These are phyloP conservation scores for Populus hybrid DNA, from an alignment of 441 rosid species.

Conservation along the genomic window DNA sequence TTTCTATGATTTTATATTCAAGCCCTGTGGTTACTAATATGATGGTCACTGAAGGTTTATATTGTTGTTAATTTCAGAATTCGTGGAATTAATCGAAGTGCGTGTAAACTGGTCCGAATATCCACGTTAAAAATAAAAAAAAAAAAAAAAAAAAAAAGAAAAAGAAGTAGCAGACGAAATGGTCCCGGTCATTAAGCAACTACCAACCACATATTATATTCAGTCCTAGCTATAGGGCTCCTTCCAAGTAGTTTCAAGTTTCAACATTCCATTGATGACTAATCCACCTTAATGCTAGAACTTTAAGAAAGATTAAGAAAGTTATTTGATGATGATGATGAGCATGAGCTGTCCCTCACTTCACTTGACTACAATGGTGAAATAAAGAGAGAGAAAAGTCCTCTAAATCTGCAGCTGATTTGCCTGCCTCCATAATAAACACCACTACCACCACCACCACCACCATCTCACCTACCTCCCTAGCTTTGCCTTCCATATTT, in stretches of 20 bases:
- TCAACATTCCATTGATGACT: neutral
- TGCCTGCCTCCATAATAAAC: neutral
- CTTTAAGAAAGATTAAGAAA: neutral
- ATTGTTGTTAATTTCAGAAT: too few relatives aligned
- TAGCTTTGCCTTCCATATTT: neutral
- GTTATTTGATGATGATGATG: neutral
- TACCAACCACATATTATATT: neutral
- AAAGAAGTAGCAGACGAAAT: neutral
- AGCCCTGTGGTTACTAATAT: too few relatives aligned
- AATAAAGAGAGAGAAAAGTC: neutral
- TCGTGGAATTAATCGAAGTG: too few relatives aligned
- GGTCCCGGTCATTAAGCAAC: neutral
- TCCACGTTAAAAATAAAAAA: too few relatives aligned
- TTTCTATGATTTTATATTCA: too few relatives aligned
- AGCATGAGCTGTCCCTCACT: constrained; percentile 30
- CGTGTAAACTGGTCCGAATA: too few relatives aligned
- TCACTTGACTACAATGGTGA: neutral
- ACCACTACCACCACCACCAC: neutral
- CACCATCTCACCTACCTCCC: constrained; percentile 11
- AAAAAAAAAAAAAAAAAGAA: too few relatives aligned
- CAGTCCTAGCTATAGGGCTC: neutral
- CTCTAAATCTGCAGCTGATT: constrained; percentile 28
- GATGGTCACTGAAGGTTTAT: rapidly evolving
- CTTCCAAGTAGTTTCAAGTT: neutral
- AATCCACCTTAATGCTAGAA: neutral